Conservation (phyloP, 352 stramenopile species). For the Phytophthora agathidicida region DNA sequence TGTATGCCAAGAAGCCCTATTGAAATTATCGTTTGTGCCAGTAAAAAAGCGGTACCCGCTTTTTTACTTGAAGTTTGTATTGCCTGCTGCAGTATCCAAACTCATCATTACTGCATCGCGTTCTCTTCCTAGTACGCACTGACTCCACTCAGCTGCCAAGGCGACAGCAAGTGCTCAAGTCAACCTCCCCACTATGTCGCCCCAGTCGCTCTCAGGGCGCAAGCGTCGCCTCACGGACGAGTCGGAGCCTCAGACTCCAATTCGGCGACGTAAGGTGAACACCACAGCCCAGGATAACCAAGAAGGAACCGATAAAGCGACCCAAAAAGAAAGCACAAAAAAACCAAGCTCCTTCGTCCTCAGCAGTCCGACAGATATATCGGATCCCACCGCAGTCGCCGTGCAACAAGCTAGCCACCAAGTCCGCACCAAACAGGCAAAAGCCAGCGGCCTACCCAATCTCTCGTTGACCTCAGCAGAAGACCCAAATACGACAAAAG, state of each 20-base stretch:
- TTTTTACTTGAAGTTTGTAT: constrained; percentile 37
- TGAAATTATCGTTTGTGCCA: too few species aligned
- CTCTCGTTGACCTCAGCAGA: constrained; percentile 6
- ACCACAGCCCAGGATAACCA: too few species aligned
- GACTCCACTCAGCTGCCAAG: constrained; percentile 8
- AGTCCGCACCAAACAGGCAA: constrained; percentile 21
- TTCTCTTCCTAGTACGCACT: constrained; percentile 20
- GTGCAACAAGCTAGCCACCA: constrained; percentile 6
- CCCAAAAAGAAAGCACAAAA: background rate
- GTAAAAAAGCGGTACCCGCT: constrained; percentile 7
- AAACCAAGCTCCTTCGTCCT: constrained; percentile 4
- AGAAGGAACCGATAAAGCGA: too few species aligned
- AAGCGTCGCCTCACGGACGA: constrained; percentile 17
- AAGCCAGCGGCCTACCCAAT: constrained; percentile 16
- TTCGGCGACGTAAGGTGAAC: constrained; percentile 3
- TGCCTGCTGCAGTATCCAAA: constrained; percentile 12
- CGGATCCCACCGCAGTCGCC: constrained; percentile 11
- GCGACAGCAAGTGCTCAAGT: background rate
- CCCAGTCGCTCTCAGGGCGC: constrained; percentile 7
- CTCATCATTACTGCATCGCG: constrained; percentile 13
- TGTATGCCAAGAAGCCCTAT: background rate
- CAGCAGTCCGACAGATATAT: constrained; percentile 34
- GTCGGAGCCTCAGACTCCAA: constrained; percentile 2
- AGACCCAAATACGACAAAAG: constrained; percentile 7
- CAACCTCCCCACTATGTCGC: background rate